Conservation (phyloP, 129 eudicot species). For the Apium graveolens region DNA sequence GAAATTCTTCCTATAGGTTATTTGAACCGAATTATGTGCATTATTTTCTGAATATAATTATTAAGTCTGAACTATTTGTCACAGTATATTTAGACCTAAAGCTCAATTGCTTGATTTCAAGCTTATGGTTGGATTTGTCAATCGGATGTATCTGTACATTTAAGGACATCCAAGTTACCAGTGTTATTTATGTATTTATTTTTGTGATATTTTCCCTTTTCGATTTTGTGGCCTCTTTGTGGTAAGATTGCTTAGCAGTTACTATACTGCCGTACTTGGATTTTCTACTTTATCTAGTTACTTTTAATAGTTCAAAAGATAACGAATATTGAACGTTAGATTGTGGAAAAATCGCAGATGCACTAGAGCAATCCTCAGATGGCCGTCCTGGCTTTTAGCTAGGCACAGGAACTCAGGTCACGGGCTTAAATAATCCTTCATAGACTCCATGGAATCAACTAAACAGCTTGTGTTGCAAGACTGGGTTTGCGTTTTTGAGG, state of each 20-base stretch:
- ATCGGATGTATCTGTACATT: not conserved
- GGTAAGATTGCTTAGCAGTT: slow-evolving; percentile 16
- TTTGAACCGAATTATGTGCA: not conserved
- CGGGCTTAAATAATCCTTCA: slow-evolving; percentile 35
- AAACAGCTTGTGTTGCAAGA: slow-evolving; percentile 35
- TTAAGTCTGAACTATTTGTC: too few species aligned
- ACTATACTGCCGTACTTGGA: slow-evolving; percentile 16
- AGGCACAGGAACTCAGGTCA: slow-evolving; percentile 51
- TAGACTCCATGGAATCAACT: slow-evolving; percentile 35
- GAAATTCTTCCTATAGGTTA: not conserved
- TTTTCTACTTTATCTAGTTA: slow-evolving; percentile 13
- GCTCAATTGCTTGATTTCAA: not conserved
- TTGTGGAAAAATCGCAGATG: slow-evolving; percentile 72
- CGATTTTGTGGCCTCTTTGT: slow-evolving; percentile 6
- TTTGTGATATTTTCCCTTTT: not conserved
- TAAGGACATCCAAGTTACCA: not conserved
- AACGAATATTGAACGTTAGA: slow-evolving; percentile 52
- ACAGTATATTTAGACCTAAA: not conserved
- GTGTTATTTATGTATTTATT: not conserved
- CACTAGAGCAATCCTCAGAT: slow-evolving; percentile 57
- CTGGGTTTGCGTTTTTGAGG: slow-evolving; percentile 34
- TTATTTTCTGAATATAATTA: not conserved
- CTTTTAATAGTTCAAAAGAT: slow-evolving; percentile 22
- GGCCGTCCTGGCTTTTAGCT: slow-evolving; percentile 51
- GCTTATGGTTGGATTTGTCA: not conserved